Evolutionary conservation across 75 land plant species (phyloP).

Genomic region (Chamaecyparis obtusa): DNA sequence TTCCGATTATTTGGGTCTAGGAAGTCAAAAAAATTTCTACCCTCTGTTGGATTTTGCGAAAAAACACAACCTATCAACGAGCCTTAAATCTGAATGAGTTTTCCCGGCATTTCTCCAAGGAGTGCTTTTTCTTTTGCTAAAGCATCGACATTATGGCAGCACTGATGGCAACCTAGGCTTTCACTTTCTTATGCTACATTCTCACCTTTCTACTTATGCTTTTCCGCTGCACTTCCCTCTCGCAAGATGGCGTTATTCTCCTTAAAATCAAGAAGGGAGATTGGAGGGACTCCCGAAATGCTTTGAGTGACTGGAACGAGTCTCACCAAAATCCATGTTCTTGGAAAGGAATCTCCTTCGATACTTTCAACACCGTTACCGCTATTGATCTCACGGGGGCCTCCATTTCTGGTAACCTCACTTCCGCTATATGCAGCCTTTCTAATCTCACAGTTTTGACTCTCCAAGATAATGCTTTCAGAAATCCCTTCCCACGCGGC

Average conservation of each 20-base stretch:
- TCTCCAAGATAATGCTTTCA: constrained; percentile 1
- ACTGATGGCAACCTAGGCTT: too few relatives aligned
- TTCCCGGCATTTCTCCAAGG: too few relatives aligned
- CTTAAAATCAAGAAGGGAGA: background rate
- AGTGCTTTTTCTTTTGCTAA: too few relatives aligned
- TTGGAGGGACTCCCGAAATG: background rate
- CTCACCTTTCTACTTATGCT: background rate
- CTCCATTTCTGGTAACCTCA: background rate
- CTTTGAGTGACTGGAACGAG: background rate
- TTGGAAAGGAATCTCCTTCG: background rate
- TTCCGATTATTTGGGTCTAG: too few relatives aligned
- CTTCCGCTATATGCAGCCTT: constrained; percentile 12
- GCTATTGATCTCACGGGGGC: background rate
- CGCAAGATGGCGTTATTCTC: background rate
- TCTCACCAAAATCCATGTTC: background rate
- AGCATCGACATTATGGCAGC: too few relatives aligned
- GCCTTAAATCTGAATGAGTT: too few relatives aligned
- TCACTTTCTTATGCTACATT: too few relatives aligned
- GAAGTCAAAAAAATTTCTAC: too few relatives aligned
- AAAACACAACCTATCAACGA: too few relatives aligned
- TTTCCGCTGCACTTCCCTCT: background rate
- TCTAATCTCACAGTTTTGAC: background rate
- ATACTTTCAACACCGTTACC: background rate
- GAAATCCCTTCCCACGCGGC: constrained; percentile 17
- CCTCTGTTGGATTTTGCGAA: too few relatives aligned